Evolutionary conservation across 352 stramenopile species (phyloP).

Genomic region (Phytophthora fragariae): DNA sequence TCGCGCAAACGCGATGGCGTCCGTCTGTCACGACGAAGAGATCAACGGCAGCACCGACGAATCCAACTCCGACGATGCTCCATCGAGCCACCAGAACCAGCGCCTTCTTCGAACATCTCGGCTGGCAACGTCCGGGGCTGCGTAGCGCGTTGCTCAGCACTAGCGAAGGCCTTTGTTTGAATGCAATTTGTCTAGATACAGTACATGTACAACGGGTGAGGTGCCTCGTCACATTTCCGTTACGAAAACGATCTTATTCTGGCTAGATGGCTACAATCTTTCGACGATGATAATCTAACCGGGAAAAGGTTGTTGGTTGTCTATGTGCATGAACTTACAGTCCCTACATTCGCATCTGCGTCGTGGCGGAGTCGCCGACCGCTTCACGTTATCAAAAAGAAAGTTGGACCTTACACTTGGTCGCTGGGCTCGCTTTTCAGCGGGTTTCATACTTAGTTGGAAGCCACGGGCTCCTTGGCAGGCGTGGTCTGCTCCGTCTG

Average conservation of each 20-base stretch:
- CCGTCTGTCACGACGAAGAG: slow-evolving; percentile 6
- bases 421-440: slow-evolving; percentile 22
- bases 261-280: not conserved
- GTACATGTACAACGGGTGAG: too few relatives aligned
- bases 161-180: too few relatives aligned
- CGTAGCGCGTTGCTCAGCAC: too few relatives aligned
- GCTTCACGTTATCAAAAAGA: slow-evolving; percentile 29
- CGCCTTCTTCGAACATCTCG: slow-evolving; percentile 25
- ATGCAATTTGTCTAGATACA: too few relatives aligned
- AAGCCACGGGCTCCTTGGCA: slow-evolving; percentile 21
- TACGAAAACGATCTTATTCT: slow-evolving; percentile 10
- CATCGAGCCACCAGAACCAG: slow-evolving; percentile 19
- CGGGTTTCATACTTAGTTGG: slow-evolving; percentile 41
- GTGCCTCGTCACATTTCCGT: slow-evolving; percentile 26
- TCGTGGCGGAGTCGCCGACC: slow-evolving; percentile 13
- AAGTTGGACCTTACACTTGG: slow-evolving; percentile 18
- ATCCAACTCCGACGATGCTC: slow-evolving; percentile 22
- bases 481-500: slow-evolving; percentile 21
- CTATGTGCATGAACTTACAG: slow-evolving; percentile 38
- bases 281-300: too few relatives aligned
- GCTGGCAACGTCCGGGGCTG: slow-evolving; percentile 24
- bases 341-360: slow-evolving; percentile 32
- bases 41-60: slow-evolving; percentile 27
- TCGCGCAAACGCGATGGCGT: slow-evolving; percentile 5
- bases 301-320: slow-evolving; percentile 13